Evolutionary conservation across 495 filamentous ascomycete genomes (phyloP).

Genomic region (Xylaria venustula): DNA sequence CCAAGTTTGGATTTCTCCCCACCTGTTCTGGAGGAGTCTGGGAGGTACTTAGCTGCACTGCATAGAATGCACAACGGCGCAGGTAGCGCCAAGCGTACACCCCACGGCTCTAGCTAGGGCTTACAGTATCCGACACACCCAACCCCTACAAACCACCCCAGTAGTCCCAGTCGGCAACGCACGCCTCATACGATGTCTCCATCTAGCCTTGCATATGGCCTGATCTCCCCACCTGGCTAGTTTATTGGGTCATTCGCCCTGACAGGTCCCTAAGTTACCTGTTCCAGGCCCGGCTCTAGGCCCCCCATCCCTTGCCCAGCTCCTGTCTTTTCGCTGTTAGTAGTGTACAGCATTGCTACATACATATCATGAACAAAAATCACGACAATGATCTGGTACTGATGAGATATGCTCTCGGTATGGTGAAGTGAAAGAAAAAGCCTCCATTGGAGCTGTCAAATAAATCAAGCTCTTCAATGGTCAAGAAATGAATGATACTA

Average conservation of each 20-base stretch:
- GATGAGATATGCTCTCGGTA: no score
- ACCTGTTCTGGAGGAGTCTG: no score
- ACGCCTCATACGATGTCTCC: slow-evolving; percentile 32
- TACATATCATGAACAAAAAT: no score
- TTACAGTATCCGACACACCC: slow-evolving; percentile 7
- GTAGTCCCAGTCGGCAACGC: slow-evolving; percentile 19
- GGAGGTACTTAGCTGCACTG: no score
- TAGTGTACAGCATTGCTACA: background rate
- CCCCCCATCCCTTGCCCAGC: background rate
- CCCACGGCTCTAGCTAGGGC: background rate
- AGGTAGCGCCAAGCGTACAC: no score
- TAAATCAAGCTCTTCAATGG: no score
- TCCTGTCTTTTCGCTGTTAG: background rate
- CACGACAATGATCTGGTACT: no score
- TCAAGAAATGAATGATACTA: no score
- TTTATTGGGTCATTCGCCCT: slow-evolving; percentile 20
- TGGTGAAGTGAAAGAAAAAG: no score
- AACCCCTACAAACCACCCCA: slow-evolving; percentile 3
- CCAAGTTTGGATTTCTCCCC: no score
- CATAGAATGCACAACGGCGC: no score
- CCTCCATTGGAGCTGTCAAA: no score
- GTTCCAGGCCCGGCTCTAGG: slow-evolving; percentile 15
- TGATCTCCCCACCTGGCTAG: slow-evolving; percentile 25
- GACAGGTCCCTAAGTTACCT: slow-evolving; percentile 25
- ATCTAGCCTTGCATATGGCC: slow-evolving; percentile 31